Base-by-base conservation (phyloP, 352 stramenopile genomes). In the Globisporangium okanoganense region DNA sequence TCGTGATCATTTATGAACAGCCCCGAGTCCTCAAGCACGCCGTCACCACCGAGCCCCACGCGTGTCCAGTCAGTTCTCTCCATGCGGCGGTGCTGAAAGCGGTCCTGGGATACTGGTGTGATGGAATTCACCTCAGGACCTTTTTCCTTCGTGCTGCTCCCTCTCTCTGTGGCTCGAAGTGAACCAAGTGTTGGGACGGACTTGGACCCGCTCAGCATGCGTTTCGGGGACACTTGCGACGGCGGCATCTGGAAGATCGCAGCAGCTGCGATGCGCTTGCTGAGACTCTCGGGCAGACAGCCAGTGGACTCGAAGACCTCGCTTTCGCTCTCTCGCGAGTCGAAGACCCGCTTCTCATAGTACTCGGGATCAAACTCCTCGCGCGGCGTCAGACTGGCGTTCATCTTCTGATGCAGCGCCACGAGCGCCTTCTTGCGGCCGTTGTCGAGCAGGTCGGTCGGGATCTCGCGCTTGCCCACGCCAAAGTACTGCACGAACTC, bases 401-500 rank as follows among this genome's bases (percentile, higher is more conserved):
- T 85, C 31, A 69, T 70, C 55, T 85, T 91, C 40, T 67, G 56
- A 35, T 88, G 76, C 38, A 93, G 71, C 13, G 72, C 71, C 27
- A 67, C 70, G 24, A 92, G 68, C 44, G 74, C 79, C 14, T 87
- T 87, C 51, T 82, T 82, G 1, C 84, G 72, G 9, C 62, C 80
- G 20, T 89, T 80, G 59, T 85, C 79, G 12, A 91, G 70, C 45
- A 91, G 50, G 54, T 90, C 71, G 1, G 76, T 87, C n/a, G 83
- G 63, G 13, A 77, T 70, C 41, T 87, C 78, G 22, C 75, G 73
- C 29, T 87, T 67, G 20, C 79, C 78, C 5, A 71, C 69, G n/a
- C 78, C 79, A 72, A 93, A 90, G 60, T 91, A 93, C 52, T 85
- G 81, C 54, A 90, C 79, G 56, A 93, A 93, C 61, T 93, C 84